Percentiles rank a stretch among this genome's conserved stretches.
phyloP scores from a whole-genome alignment of 768 basidiomycete genomes.

The Lentinus tigrinus region DNA sequence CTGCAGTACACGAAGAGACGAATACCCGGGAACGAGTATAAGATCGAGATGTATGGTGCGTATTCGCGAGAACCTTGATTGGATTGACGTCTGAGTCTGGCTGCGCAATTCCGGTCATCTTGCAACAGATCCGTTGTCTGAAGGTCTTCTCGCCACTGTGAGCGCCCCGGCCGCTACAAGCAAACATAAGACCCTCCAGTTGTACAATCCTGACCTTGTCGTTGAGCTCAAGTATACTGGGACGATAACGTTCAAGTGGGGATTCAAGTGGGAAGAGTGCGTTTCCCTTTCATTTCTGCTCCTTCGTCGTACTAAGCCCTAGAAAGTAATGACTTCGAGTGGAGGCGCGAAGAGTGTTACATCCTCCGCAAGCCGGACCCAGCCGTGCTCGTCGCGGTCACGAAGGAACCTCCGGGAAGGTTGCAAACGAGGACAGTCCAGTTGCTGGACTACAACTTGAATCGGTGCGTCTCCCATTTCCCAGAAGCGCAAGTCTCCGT shows the following conservation, averaged over 20 bases:
- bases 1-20: constrained; percentile 75
- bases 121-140: constrained; percentile 68
- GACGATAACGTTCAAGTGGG: constrained; percentile 72
- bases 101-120: no score
- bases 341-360: constrained; percentile 83
- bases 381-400: constrained; percentile 79
- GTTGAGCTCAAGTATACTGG: constrained; percentile 77
- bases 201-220: constrained; percentile 68
- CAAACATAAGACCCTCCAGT: constrained; percentile 74
- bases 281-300: constrained; percentile 27
- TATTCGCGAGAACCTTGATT: neutral
- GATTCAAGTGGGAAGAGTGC: constrained; percentile 82
- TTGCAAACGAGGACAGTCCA: constrained; percentile 68
- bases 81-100: neutral
- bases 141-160: constrained; percentile 68
- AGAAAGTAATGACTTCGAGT: constrained; percentile 76
- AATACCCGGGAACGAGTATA: constrained; percentile 52
- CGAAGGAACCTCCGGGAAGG: constrained; percentile 69
- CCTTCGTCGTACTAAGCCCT: neutral
- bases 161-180: constrained; percentile 60
- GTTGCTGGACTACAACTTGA: constrained; percentile 82
- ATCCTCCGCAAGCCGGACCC: constrained; percentile 85
- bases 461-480: constrained; percentile 54
- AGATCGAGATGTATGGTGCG: constrained; percentile 67
- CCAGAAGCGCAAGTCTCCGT: no score